phyloP scores from a whole-genome alignment of 257 asterid species.

The Gynochthodes officinalis region DNA sequence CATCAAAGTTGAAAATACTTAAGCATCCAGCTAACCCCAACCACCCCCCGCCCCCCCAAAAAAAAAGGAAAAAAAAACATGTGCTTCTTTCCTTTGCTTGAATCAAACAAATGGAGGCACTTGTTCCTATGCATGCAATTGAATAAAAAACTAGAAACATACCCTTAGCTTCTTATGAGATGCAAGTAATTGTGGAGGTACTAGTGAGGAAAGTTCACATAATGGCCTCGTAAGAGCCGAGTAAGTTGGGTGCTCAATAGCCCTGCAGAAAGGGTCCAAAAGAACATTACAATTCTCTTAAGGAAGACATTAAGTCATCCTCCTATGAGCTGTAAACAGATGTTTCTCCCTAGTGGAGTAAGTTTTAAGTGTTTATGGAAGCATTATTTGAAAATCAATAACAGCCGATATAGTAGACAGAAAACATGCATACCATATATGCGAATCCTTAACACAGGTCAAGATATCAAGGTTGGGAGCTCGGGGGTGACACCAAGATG shows the following conservation, averaged over 20 bases:
- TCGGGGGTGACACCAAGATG: constrained; percentile 99
- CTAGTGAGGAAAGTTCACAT: constrained; percentile 90
- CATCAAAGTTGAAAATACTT: not conserved
- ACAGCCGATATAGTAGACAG: constrained; percentile 17
- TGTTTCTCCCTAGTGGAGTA: not conserved
- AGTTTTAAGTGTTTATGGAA: constrained; percentile 4
- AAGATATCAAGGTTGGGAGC: constrained; percentile 98
- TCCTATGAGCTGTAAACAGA: not conserved
- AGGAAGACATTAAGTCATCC: constrained; percentile 8
- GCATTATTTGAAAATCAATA: not conserved
- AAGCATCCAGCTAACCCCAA: not conserved
- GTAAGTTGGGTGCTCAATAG: constrained; percentile 97
- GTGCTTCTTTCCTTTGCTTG: not conserved
- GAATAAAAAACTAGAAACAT: constrained; percentile 20
- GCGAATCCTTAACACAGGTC: constrained; percentile 98
- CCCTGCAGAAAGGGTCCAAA: constrained; percentile 59
- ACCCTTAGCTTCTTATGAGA: constrained; percentile 98
- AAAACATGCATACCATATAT: constrained; percentile 65
- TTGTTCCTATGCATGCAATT: not conserved
- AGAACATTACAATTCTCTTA: constrained; percentile 23
- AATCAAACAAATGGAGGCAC: not conserved
- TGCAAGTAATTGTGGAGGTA: constrained; percentile 90
- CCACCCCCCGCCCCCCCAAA: too few species aligned
- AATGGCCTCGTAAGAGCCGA: constrained; percentile 97
- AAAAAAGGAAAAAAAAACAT: too few species aligned